A percentile compares a stretch with the other conserved stretches of the same genome.
Conservation (phyloP, 495 filamentous ascomycete genomes). For the Aspergillus indologenus region DNA sequence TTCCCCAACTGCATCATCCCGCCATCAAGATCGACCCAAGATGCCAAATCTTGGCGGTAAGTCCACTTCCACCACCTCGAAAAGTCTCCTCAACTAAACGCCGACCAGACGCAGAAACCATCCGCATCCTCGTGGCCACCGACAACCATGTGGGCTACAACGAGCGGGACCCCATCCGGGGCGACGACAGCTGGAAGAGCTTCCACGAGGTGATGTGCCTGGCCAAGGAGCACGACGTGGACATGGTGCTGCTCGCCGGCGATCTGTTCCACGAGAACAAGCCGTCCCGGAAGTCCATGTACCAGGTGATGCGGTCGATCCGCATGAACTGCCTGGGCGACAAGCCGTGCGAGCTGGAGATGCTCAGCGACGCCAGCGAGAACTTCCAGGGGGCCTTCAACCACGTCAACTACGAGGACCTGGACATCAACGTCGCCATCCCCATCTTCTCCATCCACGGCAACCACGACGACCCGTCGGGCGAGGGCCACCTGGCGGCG, state of each 20-base stretch:
- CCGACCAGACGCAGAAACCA: conserved; percentile 75
- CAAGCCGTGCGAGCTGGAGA: conserved; percentile 92
- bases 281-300: conserved; percentile 93
- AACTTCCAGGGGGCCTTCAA: conserved; percentile 81
- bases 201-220: conserved; percentile 96
- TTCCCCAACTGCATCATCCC: neutral
- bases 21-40: neutral
- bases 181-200: conserved; percentile 93
- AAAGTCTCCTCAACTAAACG: neutral
- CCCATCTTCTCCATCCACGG: conserved; percentile 98
- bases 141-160: conserved; percentile 98
- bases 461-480: conserved; percentile 96
- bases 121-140: conserved; percentile 89
- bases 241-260: conserved; percentile 93
- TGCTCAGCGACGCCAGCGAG: conserved; percentile 87
- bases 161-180: conserved; percentile 87
- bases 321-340: conserved; percentile 91
- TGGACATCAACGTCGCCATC: conserved; percentile 96
- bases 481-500: conserved; percentile 84
- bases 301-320: conserved; percentile 91
- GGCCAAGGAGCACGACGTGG: conserved; percentile 81
- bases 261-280: conserved; percentile 99
- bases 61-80: neutral
- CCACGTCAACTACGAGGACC: conserved; percentile 96
- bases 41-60: conserved; percentile 32